Percentiles rank a stretch among this genome's conserved stretches.
Conservation (phyloP, 768 basidiomycete species). For the Chalciporus piperatus region DNA sequence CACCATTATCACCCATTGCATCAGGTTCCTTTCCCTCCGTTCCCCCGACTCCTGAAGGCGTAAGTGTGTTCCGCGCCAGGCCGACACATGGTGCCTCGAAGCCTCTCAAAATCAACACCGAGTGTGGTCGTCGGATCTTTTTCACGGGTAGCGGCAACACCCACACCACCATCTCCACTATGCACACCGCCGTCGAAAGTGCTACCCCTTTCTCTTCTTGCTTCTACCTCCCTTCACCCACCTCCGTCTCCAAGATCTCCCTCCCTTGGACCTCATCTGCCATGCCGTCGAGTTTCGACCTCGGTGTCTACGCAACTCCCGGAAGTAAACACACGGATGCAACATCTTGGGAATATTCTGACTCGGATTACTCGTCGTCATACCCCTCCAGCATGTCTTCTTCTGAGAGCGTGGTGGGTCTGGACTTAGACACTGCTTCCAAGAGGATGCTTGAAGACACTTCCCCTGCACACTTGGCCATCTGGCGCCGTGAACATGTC, state of each 20-base stretch:
- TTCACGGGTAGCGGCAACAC: slow-evolving; percentile 44
- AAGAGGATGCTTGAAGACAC: slow-evolving; percentile 31
- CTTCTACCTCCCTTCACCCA: slow-evolving; percentile 49
- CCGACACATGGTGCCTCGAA: slow-evolving; percentile 35
- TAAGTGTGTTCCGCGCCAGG: slow-evolving; percentile 40
- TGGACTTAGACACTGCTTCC: slow-evolving; percentile 31
- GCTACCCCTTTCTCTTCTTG: slow-evolving; percentile 58
- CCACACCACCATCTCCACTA: slow-evolving; percentile 50
- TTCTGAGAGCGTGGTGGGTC: slow-evolving; percentile 32
- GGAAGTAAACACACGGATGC: slow-evolving; percentile 53
- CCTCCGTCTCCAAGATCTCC: slow-evolving; percentile 38
- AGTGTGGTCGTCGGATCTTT: slow-evolving; percentile 34
- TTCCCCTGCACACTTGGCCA: slow-evolving; percentile 28
- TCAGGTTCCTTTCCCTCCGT: slow-evolving; percentile 43
- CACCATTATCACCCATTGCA: slow-evolving; percentile 41
- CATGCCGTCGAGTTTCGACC: slow-evolving; percentile 38
- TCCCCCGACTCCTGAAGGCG: slow-evolving; percentile 57
- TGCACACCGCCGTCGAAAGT: slow-evolving; percentile 72
- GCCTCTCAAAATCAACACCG: slow-evolving; percentile 61
- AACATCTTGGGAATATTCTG: slow-evolving; percentile 44
- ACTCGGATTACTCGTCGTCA: slow-evolving; percentile 46
- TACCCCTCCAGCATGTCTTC: slow-evolving; percentile 45
- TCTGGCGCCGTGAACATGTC: slow-evolving; percentile 33
- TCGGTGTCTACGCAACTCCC: slow-evolving; percentile 39
- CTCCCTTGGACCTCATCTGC: slow-evolving; percentile 31